Evolutionary conservation across 1,284 basidiomycete species (phyloP).

Genomic region (Apiotrichum domesticum): DNA sequence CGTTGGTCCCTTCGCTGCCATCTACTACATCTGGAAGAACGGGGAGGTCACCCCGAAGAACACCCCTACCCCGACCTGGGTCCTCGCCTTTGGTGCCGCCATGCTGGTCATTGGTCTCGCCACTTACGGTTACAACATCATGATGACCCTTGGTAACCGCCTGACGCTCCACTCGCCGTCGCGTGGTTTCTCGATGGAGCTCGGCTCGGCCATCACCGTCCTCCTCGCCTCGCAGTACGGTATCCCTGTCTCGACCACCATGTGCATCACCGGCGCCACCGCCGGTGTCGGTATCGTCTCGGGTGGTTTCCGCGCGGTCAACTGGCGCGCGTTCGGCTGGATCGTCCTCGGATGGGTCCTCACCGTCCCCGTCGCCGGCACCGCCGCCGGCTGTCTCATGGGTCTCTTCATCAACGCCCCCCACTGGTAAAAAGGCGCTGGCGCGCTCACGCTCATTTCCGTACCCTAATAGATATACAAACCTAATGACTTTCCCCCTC

Average conservation of each 20-base stretch:
- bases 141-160: conserved; percentile 48
- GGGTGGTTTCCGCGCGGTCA: conserved; percentile 44
- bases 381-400: conserved; percentile 41
- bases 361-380: conserved; percentile 48
- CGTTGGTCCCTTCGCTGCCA: conserved; percentile 42
- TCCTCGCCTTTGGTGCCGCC: conserved; percentile 46
- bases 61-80: conserved; percentile 48
- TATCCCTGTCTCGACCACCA: conserved; percentile 47
- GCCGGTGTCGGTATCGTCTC: conserved; percentile 45
- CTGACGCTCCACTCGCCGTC: conserved; percentile 50
- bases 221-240: conserved; percentile 48
- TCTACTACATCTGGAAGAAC: conserved; percentile 47
- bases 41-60: conserved; percentile 34
- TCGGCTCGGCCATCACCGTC: conserved; percentile 50
- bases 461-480: no score
- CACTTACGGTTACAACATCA: conserved; percentile 48
- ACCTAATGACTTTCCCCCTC: no score
- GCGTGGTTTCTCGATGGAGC: conserved; percentile 52
- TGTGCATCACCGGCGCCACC: conserved; percentile 43
- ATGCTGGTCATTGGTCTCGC: conserved; percentile 50
- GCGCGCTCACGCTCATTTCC: no score
- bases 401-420: conserved; percentile 49
- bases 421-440: conserved; percentile 11
- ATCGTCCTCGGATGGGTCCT: conserved; percentile 44
- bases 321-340: conserved; percentile 40